Base-by-base conservation (phyloP, 257 asterid species). In the Gentiana macrophylla region DNA sequence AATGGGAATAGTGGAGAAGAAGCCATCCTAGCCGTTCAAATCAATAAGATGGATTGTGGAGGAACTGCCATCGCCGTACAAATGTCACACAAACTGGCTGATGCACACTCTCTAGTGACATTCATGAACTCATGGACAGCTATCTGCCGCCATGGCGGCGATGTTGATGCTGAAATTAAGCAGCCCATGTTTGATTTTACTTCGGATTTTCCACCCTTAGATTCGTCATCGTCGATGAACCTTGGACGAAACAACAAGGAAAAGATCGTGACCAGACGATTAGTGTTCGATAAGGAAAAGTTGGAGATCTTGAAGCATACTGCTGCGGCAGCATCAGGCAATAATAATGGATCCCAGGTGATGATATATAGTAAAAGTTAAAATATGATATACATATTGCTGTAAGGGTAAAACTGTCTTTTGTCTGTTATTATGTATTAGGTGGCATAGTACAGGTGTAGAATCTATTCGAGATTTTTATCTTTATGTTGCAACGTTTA, bases 81-180 rank as follows among this genome's bases (percentile, higher is more conserved):
- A 60, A 43, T 72, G 46, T 64, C 77, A 0, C 84, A 79, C 56
- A 56, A 52, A 33, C 24, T 70, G 8, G 81, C 74, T n/a, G 79
- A 74, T 15, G 75, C 74, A 4, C 44, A 61, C 5, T 77, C 84
- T 12, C 4, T 67, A 4, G 68, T 59, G n/a, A 62, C 57, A 15
- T 77, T 80, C 63, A 43, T 74, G 59, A 60, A 67, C n/a, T 63
- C 76, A 1, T 82, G 82, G 84, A 80, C 76, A 24, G 60, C 52
- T 2, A 41, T 50, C 3, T 47, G 64, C 37, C 62, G 24, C 24
- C 24, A 15, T 15, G 24, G 63, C 0, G 73, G 72, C 2, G 62
- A 49, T 8, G 47, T 11, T 3, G 45, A 59, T 0, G 45, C n/a
- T 37, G 24, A 15, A 15, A 15, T 15, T 15, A 1, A 24, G 0